Percentiles rank a stretch among this genome's conserved stretches.
phyloP scores from a whole-genome alignment of 2,329 filamentous ascomycete species.

The Cladosporium sphaerospermum region DNA sequence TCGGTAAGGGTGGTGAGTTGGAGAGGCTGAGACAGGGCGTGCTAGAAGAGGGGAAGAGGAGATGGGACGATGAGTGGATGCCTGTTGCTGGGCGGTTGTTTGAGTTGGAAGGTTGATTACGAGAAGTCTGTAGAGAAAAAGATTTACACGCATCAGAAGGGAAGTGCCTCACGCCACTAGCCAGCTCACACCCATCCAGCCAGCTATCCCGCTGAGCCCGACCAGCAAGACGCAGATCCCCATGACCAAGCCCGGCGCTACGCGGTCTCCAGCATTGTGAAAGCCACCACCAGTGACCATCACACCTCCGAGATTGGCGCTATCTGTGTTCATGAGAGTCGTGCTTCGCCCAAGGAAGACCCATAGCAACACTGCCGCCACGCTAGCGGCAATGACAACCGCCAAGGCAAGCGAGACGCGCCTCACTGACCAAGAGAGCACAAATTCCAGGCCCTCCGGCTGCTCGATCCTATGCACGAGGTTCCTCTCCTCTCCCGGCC shows the following conservation, averaged over 20 bases:
- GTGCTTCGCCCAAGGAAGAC: slow-evolving; percentile 29
- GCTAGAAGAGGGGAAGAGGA: slow-evolving; percentile 63
- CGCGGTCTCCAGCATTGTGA: slow-evolving; percentile 29
- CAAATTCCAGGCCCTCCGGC: slow-evolving; percentile 32
- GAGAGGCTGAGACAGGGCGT: slow-evolving; percentile 68
- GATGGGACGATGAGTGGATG: slow-evolving; percentile 95
- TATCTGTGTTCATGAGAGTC: background rate
- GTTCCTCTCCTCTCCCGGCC: slow-evolving; percentile 4
- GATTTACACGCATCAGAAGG: background rate
- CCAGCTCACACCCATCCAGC: slow-evolving; percentile 35
- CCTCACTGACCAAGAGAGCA: slow-evolving; percentile 28
- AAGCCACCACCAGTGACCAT: slow-evolving; percentile 20
- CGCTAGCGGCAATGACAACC: slow-evolving; percentile 24
- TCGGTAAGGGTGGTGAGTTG: slow-evolving; percentile 49
- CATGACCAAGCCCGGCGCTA: slow-evolving; percentile 28
- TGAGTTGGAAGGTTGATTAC: background rate
- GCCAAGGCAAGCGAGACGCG: slow-evolving; percentile 26
- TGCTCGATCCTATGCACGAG: slow-evolving; percentile 20
- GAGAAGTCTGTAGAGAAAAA: background rate
- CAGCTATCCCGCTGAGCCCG: slow-evolving; percentile 28
- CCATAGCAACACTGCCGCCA: slow-evolving; percentile 31
- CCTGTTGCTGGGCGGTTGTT: slow-evolving; percentile 69
- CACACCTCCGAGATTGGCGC: background rate
- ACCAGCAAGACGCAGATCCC: slow-evolving; percentile 31
- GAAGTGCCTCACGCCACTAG: slow-evolving; percentile 25